Evolutionary conservation across 2,329 filamentous ascomycete species (phyloP).

Genomic region (Ceratocystis destructans): DNA sequence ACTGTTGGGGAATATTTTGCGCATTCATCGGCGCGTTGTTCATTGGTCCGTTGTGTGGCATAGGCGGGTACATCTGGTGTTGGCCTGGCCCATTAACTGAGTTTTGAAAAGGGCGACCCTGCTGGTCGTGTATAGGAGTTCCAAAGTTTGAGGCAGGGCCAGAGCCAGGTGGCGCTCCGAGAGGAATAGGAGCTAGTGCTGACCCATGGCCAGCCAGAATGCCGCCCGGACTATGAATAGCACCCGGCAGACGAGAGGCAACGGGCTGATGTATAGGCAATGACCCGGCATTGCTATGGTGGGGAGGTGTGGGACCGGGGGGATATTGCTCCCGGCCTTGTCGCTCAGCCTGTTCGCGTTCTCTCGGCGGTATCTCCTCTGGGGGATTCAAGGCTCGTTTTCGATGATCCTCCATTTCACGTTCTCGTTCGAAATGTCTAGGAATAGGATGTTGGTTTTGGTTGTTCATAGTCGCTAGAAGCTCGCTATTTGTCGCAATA

Average conservation of each 20-base stretch:
- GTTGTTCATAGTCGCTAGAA: slow-evolving; percentile 33
- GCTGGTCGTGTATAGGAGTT: slow-evolving; percentile 40
- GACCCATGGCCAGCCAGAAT: slow-evolving; percentile 62
- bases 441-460: slow-evolving; percentile 31
- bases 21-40: slow-evolving; percentile 39
- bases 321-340: slow-evolving; percentile 55
- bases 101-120: slow-evolving; percentile 39
- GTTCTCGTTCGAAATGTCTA: slow-evolving; percentile 35
- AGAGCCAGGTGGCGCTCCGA: slow-evolving; percentile 39
- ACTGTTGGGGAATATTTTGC: slow-evolving; percentile 40
- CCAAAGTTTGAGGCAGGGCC: slow-evolving; percentile 35
- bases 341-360: slow-evolving; percentile 36
- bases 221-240: slow-evolving; percentile 85
- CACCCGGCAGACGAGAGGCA: slow-evolving; percentile 62
- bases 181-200: slow-evolving; percentile 38
- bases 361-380: slow-evolving; percentile 34
- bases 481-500: slow-evolving; percentile 1
- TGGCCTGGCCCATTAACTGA: slow-evolving; percentile 33
- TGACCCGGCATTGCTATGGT: slow-evolving; percentile 77
- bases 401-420: slow-evolving; percentile 35
- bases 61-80: slow-evolving; percentile 45
- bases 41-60: slow-evolving; percentile 38
- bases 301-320: slow-evolving; percentile 58
- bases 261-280: slow-evolving; percentile 92
- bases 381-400: slow-evolving; percentile 35